Evolutionary conservation across 768 basidiomycete genomes (phyloP).

Genomic region (Pleurotus cornucopiae): DNA sequence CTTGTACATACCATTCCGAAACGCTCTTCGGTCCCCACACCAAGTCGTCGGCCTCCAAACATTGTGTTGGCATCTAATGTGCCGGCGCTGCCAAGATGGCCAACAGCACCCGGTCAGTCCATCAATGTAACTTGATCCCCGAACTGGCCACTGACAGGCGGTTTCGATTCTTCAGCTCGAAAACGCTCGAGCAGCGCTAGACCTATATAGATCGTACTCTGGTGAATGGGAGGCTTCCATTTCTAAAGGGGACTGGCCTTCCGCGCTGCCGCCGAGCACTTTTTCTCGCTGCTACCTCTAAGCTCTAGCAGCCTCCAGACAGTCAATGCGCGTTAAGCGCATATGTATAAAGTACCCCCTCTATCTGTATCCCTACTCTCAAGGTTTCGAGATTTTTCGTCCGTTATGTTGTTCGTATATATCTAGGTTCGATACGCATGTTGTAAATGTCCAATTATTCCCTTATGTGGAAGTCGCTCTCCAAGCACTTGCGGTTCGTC

Average conservation of each 20-base stretch:
- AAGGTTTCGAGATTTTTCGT: too few species aligned
- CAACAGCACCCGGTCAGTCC: constrained; percentile 64
- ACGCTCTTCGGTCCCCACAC: constrained; percentile 45
- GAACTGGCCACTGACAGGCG: neutral
- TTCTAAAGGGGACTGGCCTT: constrained; percentile 66
- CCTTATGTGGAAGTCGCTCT: neutral
- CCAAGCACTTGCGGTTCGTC: neutral
- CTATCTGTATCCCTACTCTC: neutral
- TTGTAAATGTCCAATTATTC: neutral
- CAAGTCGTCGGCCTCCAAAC: constrained; percentile 74
- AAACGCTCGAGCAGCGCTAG: constrained; percentile 63
- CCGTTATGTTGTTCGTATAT: neutral
- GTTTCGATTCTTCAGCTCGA: constrained; percentile 48
- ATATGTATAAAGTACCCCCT: neutral
- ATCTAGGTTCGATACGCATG: neutral
- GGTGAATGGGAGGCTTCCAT: constrained; percentile 66
- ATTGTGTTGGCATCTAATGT: constrained; percentile 79
- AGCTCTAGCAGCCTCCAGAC: constrained; percentile 5
- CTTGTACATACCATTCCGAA: constrained; percentile 47
- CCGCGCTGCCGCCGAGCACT: constrained; percentile 67
- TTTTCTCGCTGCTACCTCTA: constrained; percentile 78
- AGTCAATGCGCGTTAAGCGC: neutral
- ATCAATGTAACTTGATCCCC: neutral
- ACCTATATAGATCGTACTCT: constrained; percentile 53
- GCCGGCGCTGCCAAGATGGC: constrained; percentile 69